Evolutionary conservation across 495 filamentous ascomycete genomes (phyloP).

Genomic region (Hypoxylon perforatum): DNA sequence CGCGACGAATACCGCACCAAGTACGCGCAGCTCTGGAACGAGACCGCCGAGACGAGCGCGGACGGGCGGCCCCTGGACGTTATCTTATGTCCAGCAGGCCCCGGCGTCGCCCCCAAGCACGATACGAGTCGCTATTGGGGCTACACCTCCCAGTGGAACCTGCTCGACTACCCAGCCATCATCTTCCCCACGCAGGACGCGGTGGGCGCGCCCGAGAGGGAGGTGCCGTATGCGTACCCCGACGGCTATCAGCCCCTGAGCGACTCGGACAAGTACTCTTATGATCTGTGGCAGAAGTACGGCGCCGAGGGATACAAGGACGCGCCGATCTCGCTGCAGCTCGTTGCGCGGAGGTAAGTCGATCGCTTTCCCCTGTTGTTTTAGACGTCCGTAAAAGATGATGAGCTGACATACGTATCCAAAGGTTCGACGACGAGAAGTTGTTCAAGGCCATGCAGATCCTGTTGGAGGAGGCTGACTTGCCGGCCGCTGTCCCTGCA

Average conservation of each 20-base stretch:
- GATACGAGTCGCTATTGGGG: constrained; percentile 74
- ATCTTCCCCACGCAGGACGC: constrained; percentile 64
- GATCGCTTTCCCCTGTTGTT: neutral
- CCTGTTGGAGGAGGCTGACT: constrained; percentile 47
- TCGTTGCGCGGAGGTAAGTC: constrained; percentile 60
- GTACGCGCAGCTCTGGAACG: constrained; percentile 71
- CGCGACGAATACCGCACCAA: constrained; percentile 68
- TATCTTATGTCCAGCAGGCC: constrained; percentile 72
- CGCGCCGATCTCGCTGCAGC: constrained; percentile 65
- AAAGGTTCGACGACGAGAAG: constrained; percentile 56
- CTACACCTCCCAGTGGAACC: constrained; percentile 79
- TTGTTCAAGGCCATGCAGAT: constrained; percentile 49
- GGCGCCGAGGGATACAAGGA: constrained; percentile 49
- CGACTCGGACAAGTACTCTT: constrained; percentile 46
- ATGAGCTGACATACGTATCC: constrained; percentile 1
- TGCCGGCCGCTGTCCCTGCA: constrained; percentile 39
- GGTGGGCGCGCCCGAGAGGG: constrained; percentile 44
- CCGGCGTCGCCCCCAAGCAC: constrained; percentile 68
- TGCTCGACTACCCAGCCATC: constrained; percentile 72
- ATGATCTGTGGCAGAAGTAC: constrained; percentile 47
- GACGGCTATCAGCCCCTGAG: constrained; percentile 57
- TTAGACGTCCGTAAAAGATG: neutral
- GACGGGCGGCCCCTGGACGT: constrained; percentile 65
- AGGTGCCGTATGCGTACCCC: constrained; percentile 55
- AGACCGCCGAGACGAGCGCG: constrained; percentile 40